Evolutionary conservation across 148 eudicot genomes (phyloP).

Genomic region (Vaccinium myrtillus): DNA sequence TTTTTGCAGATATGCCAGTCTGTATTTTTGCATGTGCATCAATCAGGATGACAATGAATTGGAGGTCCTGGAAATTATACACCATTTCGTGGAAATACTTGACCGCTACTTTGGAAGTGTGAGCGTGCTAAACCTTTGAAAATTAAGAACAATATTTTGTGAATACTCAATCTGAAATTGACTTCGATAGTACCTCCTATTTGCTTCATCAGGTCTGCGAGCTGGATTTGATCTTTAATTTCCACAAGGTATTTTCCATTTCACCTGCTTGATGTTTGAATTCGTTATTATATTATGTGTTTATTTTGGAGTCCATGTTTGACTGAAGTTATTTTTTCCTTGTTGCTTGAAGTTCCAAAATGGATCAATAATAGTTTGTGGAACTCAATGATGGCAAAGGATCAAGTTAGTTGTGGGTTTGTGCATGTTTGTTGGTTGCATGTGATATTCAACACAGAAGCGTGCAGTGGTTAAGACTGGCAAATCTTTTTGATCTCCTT

Average conservation of each 20-base stretch:
- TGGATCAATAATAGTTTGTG: not conserved
- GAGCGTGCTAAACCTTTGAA: conserved; percentile 33
- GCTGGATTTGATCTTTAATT: conserved; percentile 88
- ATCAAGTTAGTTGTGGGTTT: not conserved
- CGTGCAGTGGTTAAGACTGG: not conserved
- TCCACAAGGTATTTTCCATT: conserved; percentile 71
- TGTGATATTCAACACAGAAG: not conserved
- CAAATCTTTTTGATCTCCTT: not conserved
- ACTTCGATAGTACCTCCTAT: not conserved
- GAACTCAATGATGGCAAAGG: not conserved
- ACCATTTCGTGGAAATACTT: conserved; percentile 86
- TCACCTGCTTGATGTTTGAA: conserved; percentile 7
- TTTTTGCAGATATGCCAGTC: conserved; percentile 77
- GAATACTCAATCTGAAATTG: not conserved
- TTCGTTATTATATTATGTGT: not conserved
- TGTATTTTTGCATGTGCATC: conserved; percentile 96
- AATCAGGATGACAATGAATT: conserved; percentile 87
- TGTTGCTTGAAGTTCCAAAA: conserved; percentile 7
- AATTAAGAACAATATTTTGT: not conserved
- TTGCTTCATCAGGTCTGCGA: conserved; percentile 72
- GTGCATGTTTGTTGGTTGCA: not conserved
- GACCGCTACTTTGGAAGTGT: conserved; percentile 98
- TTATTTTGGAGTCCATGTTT: not conserved
- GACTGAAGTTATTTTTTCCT: not conserved
- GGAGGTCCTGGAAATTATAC: conserved; percentile 88